Evolutionary conservation across 176 grass and related monocot genomes (phyloP).

Genomic region (Oryza meyeriana): DNA sequence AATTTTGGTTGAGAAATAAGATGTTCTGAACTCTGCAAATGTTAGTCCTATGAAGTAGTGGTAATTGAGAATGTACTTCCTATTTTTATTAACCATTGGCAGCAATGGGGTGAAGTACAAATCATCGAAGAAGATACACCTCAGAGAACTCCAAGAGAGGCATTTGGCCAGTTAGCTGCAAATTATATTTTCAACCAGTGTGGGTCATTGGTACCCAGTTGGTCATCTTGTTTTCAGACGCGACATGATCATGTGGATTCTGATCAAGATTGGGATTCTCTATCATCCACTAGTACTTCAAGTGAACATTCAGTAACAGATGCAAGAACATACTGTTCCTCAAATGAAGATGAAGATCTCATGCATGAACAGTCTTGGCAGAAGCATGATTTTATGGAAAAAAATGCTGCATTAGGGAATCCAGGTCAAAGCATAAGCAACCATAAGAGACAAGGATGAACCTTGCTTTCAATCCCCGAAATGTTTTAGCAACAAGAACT

Average conservation of each 20-base stretch:
- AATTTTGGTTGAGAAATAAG: neutral
- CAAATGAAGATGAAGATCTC: constrained; percentile 54
- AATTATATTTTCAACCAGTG: constrained; percentile 41
- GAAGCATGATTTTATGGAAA: constrained; percentile 35
- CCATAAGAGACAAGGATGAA: constrained; percentile 23
- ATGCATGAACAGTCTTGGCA: constrained; percentile 29
- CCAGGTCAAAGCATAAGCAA: constrained; percentile 36
- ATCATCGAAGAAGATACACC: constrained; percentile 88
- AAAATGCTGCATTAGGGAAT: constrained; percentile 8
- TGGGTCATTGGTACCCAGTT: constrained; percentile 34
- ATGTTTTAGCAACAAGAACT: constrained; percentile 14
- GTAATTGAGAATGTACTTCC: neutral
- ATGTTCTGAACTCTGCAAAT: neutral
- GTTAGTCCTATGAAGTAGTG: neutral
- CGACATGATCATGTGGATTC: constrained; percentile 43
- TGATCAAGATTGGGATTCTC: constrained; percentile 49
- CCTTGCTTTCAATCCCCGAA: constrained; percentile 31
- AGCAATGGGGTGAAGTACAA: constrained; percentile 91
- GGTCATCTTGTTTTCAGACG: constrained; percentile 34
- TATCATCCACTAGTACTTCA: constrained; percentile 46
- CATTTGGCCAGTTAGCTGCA: constrained; percentile 78
- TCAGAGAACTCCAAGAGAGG: constrained; percentile 77
- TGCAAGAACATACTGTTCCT: constrained; percentile 43
- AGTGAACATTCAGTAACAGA: constrained; percentile 60
- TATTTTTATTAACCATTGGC: constrained; percentile 29